Evolutionary conservation across 352 stramenopile species (phyloP).

Genomic region (Globisporangium nodosum): DNA sequence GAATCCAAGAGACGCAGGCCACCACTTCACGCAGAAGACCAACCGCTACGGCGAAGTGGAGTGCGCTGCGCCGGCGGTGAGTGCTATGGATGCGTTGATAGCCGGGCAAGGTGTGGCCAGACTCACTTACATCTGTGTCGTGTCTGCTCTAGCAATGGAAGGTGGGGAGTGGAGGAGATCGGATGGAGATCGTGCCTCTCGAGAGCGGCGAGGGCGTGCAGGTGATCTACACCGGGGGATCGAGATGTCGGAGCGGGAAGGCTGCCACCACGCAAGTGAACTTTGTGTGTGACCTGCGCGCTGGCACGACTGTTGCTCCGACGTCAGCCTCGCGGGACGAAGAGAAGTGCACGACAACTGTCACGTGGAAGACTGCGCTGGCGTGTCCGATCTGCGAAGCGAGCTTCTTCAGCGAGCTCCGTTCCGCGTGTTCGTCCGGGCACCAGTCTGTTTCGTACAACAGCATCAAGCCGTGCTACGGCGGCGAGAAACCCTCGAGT

Average conservation of each 20-base stretch:
- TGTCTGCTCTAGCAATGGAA: conserved; percentile 55
- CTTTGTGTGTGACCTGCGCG: conserved; percentile 68
- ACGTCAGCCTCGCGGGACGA: conserved; percentile 27
- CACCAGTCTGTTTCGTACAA: conserved; percentile 58
- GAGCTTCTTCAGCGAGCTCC: conserved; percentile 57
- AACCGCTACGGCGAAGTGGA: conserved; percentile 63
- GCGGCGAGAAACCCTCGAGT: conserved; percentile 30
- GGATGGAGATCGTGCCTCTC: conserved; percentile 52
- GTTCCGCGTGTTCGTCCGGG: conserved; percentile 49
- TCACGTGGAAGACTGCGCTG: conserved; percentile 67
- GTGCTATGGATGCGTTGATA: conserved; percentile 7
- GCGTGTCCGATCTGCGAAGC: conserved; percentile 63
- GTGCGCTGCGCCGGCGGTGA: conserved; percentile 63
- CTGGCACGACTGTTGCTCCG: conserved; percentile 41
- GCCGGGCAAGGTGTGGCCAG: background rate
- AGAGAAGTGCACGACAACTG: conserved; percentile 43
- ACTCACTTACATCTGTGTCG: conserved; percentile 1
- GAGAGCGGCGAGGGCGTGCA: conserved; percentile 53
- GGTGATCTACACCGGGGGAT: conserved; percentile 48
- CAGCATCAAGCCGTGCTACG: conserved; percentile 54
- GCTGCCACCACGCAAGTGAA: conserved; percentile 46
- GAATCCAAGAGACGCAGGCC: conserved; percentile 56
- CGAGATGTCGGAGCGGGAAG: conserved; percentile 39
- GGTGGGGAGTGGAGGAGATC: conserved; percentile 50
- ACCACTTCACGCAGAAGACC: conserved; percentile 62